These are phyloP conservation scores for Claviceps capensis DNA, from an alignment of 2,329 filamentous ascomycete species.

Conservation along the genomic window DNA sequence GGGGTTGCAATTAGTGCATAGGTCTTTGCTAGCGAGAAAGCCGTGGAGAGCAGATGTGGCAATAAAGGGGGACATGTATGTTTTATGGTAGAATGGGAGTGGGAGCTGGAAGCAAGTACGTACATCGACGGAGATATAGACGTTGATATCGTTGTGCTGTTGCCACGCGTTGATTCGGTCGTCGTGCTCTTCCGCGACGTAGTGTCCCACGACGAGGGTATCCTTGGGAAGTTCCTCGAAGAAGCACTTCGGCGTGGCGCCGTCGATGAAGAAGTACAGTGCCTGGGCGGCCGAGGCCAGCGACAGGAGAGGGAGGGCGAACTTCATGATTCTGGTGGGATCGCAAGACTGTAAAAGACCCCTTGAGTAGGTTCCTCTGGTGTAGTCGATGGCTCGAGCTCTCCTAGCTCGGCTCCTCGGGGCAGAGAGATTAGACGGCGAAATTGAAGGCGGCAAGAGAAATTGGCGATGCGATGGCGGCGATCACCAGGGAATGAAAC, in stretches of 20 bases:
- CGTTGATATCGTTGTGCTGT: conserved; percentile 60
- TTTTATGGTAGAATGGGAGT: not conserved
- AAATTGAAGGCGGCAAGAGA: not conserved
- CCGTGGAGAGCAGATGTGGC: too few relatives aligned
- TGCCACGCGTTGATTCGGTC: conserved; percentile 53
- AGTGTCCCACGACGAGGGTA: conserved; percentile 89
- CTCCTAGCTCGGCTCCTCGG: not conserved
- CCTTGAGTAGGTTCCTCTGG: not conserved
- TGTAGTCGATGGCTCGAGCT: not conserved
- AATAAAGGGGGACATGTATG: not conserved
- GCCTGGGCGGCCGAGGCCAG: conserved; percentile 57
- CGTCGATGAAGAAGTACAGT: conserved; percentile 93
- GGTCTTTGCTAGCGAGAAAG: too few relatives aligned
- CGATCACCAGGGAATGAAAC: not conserved
- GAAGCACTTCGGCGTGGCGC: conserved; percentile 80
- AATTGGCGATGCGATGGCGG: not conserved
- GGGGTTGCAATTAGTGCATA: not conserved
- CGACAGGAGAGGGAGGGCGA: conserved; percentile 51
- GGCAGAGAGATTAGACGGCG: too few relatives aligned
- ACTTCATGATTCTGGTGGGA: conserved; percentile 31
- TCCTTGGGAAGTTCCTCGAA: conserved; percentile 97
- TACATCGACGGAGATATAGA: conserved; percentile 85
- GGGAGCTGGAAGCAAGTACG: conserved; percentile 13
- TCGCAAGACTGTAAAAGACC: not conserved
- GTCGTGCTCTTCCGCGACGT: conserved; percentile 74